Percentiles rank a stretch among this genome's conserved stretches.
These are phyloP conservation scores for Parastagonospora avenae DNA, from an alignment of 2,329 filamentous ascomycete genomes.

Conservation along the genomic window DNA sequence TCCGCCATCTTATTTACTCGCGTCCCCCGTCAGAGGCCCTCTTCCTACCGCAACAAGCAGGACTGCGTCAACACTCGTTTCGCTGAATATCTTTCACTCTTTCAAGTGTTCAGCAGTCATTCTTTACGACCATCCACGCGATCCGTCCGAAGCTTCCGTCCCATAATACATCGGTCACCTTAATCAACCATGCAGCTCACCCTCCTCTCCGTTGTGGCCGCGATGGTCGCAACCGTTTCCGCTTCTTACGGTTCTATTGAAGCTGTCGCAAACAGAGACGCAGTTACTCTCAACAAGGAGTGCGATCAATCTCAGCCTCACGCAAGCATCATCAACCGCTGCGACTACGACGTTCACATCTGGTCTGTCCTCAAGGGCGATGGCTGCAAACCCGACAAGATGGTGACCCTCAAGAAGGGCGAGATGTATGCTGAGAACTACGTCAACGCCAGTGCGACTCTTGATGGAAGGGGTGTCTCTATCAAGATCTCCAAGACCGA, in stretches of 20 bases:
- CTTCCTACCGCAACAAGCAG: constrained; percentile 41
- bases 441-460: constrained; percentile 9
- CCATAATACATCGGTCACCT: constrained; percentile 14
- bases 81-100: constrained; percentile 49
- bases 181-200: constrained; percentile 43
- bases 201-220: constrained; percentile 34
- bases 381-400: constrained; percentile 28
- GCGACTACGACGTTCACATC: constrained; percentile 43
- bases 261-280: constrained; percentile 6
- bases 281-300: constrained; percentile 20
- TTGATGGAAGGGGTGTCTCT: constrained; percentile 38
- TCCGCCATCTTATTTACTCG: constrained; percentile 45
- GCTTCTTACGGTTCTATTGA: constrained; percentile 9
- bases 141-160: constrained; percentile 25
- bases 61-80: constrained; percentile 45
- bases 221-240: constrained; percentile 37
- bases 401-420: constrained; percentile 34
- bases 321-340: constrained; percentile 46
- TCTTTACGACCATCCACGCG: constrained; percentile 32
- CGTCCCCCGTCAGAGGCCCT: constrained; percentile 36
- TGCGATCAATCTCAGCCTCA: constrained; percentile 18
- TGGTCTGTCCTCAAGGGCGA: constrained; percentile 45
- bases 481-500: constrained; percentile 47
- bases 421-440: constrained; percentile 42
- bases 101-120: constrained; percentile 47